These are phyloP conservation scores for Asterionellopsis glacialis DNA, from an alignment of 108 stramenopile genomes.

Conservation along the genomic window DNA sequence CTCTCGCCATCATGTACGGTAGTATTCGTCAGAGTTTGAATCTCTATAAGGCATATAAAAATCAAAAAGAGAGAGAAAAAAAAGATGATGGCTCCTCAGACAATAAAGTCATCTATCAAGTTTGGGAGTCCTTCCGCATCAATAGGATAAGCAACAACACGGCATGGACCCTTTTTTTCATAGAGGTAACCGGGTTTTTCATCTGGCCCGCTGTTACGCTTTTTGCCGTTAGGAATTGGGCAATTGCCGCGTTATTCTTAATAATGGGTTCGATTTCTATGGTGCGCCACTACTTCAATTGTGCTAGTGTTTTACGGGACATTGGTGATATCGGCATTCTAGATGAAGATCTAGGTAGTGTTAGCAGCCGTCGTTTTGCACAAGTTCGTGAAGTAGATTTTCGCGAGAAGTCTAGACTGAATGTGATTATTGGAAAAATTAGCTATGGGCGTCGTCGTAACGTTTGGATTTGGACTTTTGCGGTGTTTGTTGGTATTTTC, in stretches of 20 bases:
- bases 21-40: not conserved
- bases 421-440: slow-evolving; percentile 2
- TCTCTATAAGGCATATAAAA: not conserved
- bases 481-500: slow-evolving; percentile 1
- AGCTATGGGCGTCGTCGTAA: not conserved
- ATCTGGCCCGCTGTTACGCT: slow-evolving; percentile 21
- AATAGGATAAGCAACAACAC: slow-evolving; percentile 24
- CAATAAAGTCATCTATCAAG: slow-evolving; percentile 20
- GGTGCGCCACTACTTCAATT: slow-evolving; percentile 4
- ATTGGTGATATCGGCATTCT: slow-evolving; percentile 1
- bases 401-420: slow-evolving; percentile 2
- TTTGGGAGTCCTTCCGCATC: slow-evolving; percentile 29
- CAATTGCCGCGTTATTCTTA: slow-evolving; percentile 4
- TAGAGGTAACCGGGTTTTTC: slow-evolving; percentile 34
- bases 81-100: not conserved
- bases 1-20: not conserved
- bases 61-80: not conserved
- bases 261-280: not conserved
- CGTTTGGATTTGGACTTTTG: not conserved
- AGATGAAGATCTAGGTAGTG: slow-evolving; percentile 1
- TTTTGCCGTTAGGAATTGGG: not conserved
- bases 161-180: slow-evolving; percentile 16
- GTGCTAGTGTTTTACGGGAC: slow-evolving; percentile 3
- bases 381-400: slow-evolving; percentile 1
- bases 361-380: too few species aligned